Percentiles rank a stretch among this genome's conserved stretches.
Conservation (phyloP, 495 filamentous ascomycete species). For the Xylaria nigripes region DNA sequence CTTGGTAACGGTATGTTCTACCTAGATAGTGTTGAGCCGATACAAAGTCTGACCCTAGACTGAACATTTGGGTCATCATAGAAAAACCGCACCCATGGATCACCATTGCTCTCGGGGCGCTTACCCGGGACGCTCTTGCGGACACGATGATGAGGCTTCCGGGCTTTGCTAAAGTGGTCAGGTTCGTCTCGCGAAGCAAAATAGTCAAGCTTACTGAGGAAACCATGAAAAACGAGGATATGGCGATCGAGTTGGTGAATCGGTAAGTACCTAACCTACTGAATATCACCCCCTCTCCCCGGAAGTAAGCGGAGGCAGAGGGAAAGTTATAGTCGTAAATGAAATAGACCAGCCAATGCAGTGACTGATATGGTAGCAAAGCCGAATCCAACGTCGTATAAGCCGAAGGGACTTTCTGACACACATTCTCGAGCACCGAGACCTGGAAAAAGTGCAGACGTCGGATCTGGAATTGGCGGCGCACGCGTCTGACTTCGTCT, state of each 20-base stretch:
- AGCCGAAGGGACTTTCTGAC: conserved; percentile 12
- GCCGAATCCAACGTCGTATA: neutral
- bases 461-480: conserved; percentile 7
- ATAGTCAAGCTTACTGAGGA: conserved; percentile 3
- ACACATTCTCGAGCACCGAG: conserved; percentile 9
- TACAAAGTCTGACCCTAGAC: neutral
- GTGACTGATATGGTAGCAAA: too few relatives aligned
- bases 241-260: neutral
- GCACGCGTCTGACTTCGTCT: conserved; percentile 28
- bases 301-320: too few relatives aligned
- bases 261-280: neutral
- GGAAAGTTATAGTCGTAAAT: too few relatives aligned
- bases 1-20: conserved; percentile 17
- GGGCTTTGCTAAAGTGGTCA: neutral
- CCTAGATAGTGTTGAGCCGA: too few relatives aligned
- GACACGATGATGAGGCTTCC: conserved; percentile 11
- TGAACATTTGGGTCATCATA: neutral
- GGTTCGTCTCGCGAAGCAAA: neutral
- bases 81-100: conserved; percentile 27
- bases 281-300: too few relatives aligned
- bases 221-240: neutral
- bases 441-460: neutral
- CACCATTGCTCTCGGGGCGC: conserved; percentile 8
- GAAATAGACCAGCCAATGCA: too few relatives aligned
- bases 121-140: conserved; percentile 9